phyloP scores from a whole-genome alignment of 176 grass and related monocot species.

The Hordeum vulgare region DNA sequence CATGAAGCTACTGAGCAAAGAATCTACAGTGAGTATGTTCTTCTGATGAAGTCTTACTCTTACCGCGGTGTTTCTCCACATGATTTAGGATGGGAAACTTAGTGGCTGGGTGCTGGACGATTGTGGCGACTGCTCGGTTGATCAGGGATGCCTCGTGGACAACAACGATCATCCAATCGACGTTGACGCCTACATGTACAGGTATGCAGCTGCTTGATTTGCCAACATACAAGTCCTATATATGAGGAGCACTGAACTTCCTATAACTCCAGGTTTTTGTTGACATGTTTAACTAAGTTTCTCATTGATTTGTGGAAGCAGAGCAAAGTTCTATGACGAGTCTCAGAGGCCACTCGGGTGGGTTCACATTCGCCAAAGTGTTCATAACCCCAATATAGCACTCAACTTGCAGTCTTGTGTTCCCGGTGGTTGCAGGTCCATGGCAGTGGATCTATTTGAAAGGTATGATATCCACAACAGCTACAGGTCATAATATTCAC shows the following conservation, averaged over 20 bases:
- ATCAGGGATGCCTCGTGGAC: constrained; percentile 62
- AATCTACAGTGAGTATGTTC: neutral
- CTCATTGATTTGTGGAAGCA: constrained; percentile 11
- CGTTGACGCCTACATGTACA: constrained; percentile 88
- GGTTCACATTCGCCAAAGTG: constrained; percentile 79
- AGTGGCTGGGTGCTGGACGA: constrained; percentile 49
- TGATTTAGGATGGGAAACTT: constrained; percentile 52
- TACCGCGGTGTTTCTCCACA: neutral
- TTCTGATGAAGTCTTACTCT: neutral
- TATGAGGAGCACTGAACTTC: too few species aligned
- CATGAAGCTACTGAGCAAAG: neutral
- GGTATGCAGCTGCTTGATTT: constrained; percentile 25
- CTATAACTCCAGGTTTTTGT: too few species aligned
- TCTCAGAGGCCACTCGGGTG: constrained; percentile 31
- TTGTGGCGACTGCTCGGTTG: constrained; percentile 73
- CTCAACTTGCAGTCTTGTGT: constrained; percentile 59
- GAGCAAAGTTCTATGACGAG: constrained; percentile 51
- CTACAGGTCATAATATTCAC: neutral
- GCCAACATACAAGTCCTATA: too few species aligned
- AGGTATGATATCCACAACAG: constrained; percentile 20
- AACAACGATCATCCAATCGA: constrained; percentile 50
- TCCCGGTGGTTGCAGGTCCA: constrained; percentile 56
- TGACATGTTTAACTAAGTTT: neutral
- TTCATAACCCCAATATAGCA: constrained; percentile 79
- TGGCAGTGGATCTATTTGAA: constrained; percentile 40